phyloP scores from a whole-genome alignment of 2,329 filamentous ascomycete species.

The Emericellopsis atlantica region DNA sequence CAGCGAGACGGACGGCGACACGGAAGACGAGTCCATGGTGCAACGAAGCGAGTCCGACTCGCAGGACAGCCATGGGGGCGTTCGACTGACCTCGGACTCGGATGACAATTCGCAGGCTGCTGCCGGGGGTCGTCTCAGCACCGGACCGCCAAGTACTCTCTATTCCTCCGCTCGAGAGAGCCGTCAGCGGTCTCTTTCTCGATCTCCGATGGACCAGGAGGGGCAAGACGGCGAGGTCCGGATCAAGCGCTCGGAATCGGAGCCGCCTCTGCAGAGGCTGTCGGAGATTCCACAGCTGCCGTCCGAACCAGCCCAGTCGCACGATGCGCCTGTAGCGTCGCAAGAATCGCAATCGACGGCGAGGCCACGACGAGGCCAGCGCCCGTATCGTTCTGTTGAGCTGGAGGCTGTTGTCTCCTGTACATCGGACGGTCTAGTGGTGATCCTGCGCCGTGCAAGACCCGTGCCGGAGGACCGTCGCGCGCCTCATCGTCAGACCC shows the following conservation, averaged over 20 bases:
- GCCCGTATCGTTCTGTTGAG: slow-evolving; percentile 41
- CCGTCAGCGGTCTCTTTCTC: background rate
- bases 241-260: background rate
- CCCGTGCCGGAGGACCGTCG: slow-evolving; percentile 52
- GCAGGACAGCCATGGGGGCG: background rate
- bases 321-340: too few relatives aligned
- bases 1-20: slow-evolving; percentile 27
- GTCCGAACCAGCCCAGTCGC: background rate
- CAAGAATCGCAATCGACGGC: background rate
- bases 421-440: slow-evolving; percentile 76
- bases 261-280: background rate
- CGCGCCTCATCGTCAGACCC: slow-evolving; percentile 30
- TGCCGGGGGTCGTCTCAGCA: background rate
- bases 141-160: background rate
- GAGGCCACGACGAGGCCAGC: background rate
- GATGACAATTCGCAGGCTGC: background rate
- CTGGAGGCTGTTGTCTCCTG: slow-evolving; percentile 86
- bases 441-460: slow-evolving; percentile 63
- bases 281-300: background rate
- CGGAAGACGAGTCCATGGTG: slow-evolving; percentile 15
- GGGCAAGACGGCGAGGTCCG: background rate
- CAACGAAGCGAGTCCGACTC: slow-evolving; percentile 28
- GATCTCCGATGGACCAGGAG: slow-evolving; percentile 1
- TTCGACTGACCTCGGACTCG: background rate
- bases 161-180: background rate